Evolutionary conservation across 2,329 filamentous ascomycete species (phyloP).

Genomic region (Cyphellophora europaea): DNA sequence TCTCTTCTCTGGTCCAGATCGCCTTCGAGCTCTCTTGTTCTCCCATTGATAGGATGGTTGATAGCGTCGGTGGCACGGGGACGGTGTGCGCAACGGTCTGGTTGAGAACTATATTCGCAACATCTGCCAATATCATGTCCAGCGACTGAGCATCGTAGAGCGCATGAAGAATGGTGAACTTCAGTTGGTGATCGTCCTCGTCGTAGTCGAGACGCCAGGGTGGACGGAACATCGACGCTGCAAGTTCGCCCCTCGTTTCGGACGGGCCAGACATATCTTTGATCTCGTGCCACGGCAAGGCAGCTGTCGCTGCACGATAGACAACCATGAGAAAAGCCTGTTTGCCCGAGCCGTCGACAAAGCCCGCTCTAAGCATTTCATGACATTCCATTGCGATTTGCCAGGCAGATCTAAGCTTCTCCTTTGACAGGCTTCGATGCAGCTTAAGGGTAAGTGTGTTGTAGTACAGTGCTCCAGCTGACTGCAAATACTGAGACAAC

Average conservation of each 20-base stretch:
- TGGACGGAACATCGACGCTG: constrained; percentile 36
- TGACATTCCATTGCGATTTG: constrained; percentile 41
- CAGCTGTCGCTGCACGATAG: constrained; percentile 28
- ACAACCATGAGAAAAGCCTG: constrained; percentile 68
- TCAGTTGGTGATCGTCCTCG: constrained; percentile 24
- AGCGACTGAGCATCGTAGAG: constrained; percentile 78
- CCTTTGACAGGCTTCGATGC: constrained; percentile 27
- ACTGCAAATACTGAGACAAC: constrained; percentile 63
- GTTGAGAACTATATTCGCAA: constrained; percentile 34
- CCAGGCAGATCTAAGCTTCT: constrained; percentile 52
- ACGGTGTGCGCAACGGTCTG: not conserved
- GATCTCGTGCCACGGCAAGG: constrained; percentile 3
- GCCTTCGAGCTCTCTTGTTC: constrained; percentile 24
- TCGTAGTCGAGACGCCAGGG: constrained; percentile 56
- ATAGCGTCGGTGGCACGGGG: constrained; percentile 25
- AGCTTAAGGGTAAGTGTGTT: constrained; percentile 58
- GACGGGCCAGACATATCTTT: not conserved
- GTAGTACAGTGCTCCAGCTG: constrained; percentile 60
- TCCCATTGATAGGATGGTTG: constrained; percentile 31
- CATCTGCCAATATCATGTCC: constrained; percentile 51
- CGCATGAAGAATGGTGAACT: constrained; percentile 63
- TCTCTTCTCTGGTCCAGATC: constrained; percentile 57
- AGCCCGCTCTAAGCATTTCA: constrained; percentile 69
- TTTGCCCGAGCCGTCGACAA: constrained; percentile 51
- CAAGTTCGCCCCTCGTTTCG: constrained; percentile 27